phyloP scores from a whole-genome alignment of 2,329 filamentous ascomycete genomes.

The Scedosporium boydii region DNA sequence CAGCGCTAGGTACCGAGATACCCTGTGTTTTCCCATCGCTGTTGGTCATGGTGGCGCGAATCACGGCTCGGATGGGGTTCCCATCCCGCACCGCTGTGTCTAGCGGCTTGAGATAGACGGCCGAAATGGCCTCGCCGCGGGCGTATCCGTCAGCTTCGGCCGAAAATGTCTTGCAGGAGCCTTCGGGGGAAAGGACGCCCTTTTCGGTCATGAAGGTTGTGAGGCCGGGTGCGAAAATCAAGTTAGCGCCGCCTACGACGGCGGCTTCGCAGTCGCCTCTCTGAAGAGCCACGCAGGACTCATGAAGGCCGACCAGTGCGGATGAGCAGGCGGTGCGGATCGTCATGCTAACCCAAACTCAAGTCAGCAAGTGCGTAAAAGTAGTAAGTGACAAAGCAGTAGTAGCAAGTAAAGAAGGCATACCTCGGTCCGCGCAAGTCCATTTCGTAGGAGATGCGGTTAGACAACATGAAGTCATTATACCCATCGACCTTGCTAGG shows the following conservation, averaged over 20 bases:
- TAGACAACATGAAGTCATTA: slow-evolving; percentile 19
- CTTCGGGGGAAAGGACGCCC: slow-evolving; percentile 34
- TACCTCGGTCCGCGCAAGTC: slow-evolving; percentile 23
- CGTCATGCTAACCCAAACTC: slow-evolving; percentile 12
- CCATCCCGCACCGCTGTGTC: slow-evolving; percentile 44
- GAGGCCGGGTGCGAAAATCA: slow-evolving; percentile 20
- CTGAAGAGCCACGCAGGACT: slow-evolving; percentile 19
- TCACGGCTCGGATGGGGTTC: slow-evolving; percentile 42
- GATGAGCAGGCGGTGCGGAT: slow-evolving; percentile 29
- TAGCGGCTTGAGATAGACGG: slow-evolving; percentile 47
- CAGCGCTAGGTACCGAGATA: slow-evolving; percentile 43
- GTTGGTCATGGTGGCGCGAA: slow-evolving; percentile 40
- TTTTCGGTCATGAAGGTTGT: slow-evolving; percentile 13
- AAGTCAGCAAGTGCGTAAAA: neutral
- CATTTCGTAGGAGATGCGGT: slow-evolving; percentile 22
- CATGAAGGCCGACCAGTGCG: slow-evolving; percentile 19
- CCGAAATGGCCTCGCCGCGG: slow-evolving; percentile 48
- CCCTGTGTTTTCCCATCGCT: slow-evolving; percentile 47
- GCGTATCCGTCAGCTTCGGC: slow-evolving; percentile 39
- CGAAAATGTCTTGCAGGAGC: slow-evolving; percentile 34
- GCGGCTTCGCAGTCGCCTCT: slow-evolving; percentile 17
- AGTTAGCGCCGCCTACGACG: slow-evolving; percentile 21
- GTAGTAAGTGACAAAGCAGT: neutral
- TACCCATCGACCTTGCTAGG: slow-evolving; percentile 9
- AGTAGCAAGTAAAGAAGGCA: neutral